Evolutionary conservation across 148 eudicot species (phyloP), one percentile per base, ranked within the genome.

Genomic region (Vaccinium myrtillus): DNA sequence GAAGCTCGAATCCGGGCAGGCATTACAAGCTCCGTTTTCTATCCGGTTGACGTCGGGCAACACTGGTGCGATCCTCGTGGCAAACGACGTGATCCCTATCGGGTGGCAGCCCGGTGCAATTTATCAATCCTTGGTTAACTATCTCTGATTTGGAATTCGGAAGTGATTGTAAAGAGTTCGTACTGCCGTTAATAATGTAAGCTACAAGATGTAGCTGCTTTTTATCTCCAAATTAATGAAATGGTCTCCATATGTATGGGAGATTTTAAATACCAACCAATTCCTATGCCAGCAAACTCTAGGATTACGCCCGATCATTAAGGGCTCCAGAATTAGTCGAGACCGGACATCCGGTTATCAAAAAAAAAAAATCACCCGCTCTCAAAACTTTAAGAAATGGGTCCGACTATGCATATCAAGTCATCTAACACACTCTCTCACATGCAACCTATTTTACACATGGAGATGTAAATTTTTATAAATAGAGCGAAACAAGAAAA

Each of bases 101-200:
- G 90, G 91, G 13, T 89, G 91, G 91, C 51, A 65, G 21, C 88
- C 91, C 4, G 88, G 91, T 65, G 83, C 87, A 1, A 86, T 85
- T 10, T 89, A 87, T 76, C 53, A 86, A 23, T 89, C 91, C 25
- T 2, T 82, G 27, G 84, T 89, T 39, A 89, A 89, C 49, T 89
- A 81, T 36, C 75, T 86, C 14, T 87, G 49, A 87, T 25, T 25
- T 25, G 74, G 18, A 30, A 27, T 27, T 67, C 12, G 3, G 2
- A 58, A 58, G 63, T 58, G 11, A 61, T 49, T 49, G 51, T 65
- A 32, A 30, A 25, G 1, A 65, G 25, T 65, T 63, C 1, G 23
- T 5, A 19, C 36, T 32, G 36, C 36, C 36, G 36, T 32, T 32
- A 65, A 65, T 23, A 65, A 65, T 25, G 71, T 3, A 65, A 65